phyloP scores from a whole-genome alignment of 345 rosid species.

The Brassica cretica region DNA sequence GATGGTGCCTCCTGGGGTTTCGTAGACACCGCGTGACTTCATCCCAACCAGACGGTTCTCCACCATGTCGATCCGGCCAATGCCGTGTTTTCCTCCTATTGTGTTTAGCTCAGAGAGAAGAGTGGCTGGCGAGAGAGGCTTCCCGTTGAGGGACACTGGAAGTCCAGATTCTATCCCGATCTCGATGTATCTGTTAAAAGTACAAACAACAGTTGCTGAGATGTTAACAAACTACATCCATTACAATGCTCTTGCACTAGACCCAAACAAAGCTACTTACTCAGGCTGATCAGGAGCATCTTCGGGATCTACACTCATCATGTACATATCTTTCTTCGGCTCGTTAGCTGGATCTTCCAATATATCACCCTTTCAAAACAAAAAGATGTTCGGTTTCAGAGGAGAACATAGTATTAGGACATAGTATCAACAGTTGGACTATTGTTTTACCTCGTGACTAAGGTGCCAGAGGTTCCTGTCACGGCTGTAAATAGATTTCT shows the following conservation, averaged over 20 bases:
- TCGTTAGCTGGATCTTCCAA: constrained; percentile 93
- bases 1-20: constrained; percentile 96
- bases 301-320: constrained; percentile 89
- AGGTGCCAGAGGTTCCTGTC: constrained; percentile 96
- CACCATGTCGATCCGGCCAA: constrained; percentile 90
- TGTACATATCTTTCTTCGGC: constrained; percentile 91
- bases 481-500: constrained; percentile 92
- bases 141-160: constrained; percentile 74
- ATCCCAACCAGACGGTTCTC: constrained; percentile 93
- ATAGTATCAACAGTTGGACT: background rate
- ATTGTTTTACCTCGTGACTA: constrained; percentile 75
- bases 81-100: constrained; percentile 78
- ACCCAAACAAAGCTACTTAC: constrained; percentile 42
- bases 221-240: background rate
- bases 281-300: constrained; percentile 82
- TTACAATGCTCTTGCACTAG: background rate
- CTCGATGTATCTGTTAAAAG: constrained; percentile 54
- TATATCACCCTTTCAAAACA: constrained; percentile 71
- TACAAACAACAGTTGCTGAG: background rate
- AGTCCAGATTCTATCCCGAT: constrained; percentile 74
- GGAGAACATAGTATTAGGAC: background rate
- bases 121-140: constrained; percentile 69
- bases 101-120: constrained; percentile 70
- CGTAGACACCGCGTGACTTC: constrained; percentile 98
- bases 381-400: background rate